A percentile compares a stretch with the other conserved stretches of the same genome.
phyloP scores from a whole-genome alignment of 495 filamentous ascomycete genomes.

The Aspergillus bertholletiae region DNA sequence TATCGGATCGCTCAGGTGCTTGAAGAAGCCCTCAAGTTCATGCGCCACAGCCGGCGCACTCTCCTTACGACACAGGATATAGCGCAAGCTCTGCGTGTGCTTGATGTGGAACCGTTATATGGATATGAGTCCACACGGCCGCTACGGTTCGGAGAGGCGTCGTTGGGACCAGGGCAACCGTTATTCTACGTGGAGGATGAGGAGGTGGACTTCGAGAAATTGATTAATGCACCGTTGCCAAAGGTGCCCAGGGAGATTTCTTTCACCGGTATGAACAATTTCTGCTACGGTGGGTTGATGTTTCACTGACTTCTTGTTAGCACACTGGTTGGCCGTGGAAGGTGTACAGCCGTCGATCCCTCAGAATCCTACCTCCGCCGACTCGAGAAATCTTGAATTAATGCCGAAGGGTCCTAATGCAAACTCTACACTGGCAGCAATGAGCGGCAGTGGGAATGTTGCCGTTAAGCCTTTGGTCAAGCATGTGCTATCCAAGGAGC shows the following conservation, averaged over 20 bases:
- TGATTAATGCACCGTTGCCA: conserved; percentile 92
- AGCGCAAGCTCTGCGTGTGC: conserved; percentile 71
- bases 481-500: conserved; percentile 90
- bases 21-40: conserved; percentile 89
- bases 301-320: conserved; percentile 36
- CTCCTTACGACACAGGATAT: conserved; percentile 82
- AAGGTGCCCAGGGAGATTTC: conserved; percentile 91
- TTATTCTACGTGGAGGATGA: conserved; percentile 98
- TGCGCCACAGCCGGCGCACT: conserved; percentile 83
- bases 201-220: conserved; percentile 96
- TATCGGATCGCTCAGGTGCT: conserved; percentile 90
- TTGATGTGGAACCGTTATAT: conserved; percentile 92
- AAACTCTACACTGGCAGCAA: conserved; percentile 74
- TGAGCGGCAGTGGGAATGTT: conserved; percentile 78
- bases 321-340: conserved; percentile 94
- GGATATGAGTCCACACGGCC: conserved; percentile 89
- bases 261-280: conserved; percentile 68
- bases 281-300: background rate
- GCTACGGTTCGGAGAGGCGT: conserved; percentile 88
- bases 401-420: conserved; percentile 85
- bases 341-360: conserved; percentile 94
- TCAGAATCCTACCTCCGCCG: conserved; percentile 85
- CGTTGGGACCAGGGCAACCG: conserved; percentile 88
- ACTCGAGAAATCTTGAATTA: conserved; percentile 75
- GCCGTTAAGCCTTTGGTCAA: conserved; percentile 87